Conservation (phyloP, 371 early-diverging fungal genomes). For the Lichtheimia hyalospora region DNA sequence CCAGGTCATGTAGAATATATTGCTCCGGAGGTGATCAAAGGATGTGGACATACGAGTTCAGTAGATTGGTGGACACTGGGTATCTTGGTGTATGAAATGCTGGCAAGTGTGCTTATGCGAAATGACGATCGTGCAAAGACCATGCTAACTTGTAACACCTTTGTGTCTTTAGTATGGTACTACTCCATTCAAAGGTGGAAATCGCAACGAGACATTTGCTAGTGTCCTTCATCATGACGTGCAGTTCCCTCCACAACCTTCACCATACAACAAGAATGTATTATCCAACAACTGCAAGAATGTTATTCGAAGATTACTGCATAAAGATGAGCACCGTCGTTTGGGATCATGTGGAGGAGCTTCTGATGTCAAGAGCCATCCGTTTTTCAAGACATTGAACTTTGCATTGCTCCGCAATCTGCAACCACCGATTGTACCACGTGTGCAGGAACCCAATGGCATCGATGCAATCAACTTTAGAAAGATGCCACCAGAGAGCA, state of each 20-base stretch:
- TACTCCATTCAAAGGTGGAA: conserved; percentile 92
- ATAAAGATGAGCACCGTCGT: conserved; percentile 84
- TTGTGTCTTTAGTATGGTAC: conserved; percentile 56
- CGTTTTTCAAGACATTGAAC: conserved; percentile 89
- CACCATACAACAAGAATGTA: conserved; percentile 22
- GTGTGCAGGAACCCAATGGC: conserved; percentile 51
- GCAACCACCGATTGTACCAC: conserved; percentile 91
- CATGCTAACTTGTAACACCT: background rate
- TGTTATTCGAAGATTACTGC: conserved; percentile 80
- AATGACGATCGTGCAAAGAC: conserved; percentile 10
- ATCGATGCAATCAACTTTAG: conserved; percentile 73
- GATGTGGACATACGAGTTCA: conserved; percentile 88
- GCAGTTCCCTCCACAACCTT: conserved; percentile 40
- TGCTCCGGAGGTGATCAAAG: conserved; percentile 93
- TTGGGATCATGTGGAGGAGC: conserved; percentile 91
- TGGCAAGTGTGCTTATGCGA: conserved; percentile 70
- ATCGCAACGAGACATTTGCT: conserved; percentile 81
- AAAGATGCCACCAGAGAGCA: conserved; percentile 61
- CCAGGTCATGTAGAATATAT: conserved; percentile 90
- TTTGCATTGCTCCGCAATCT: conserved; percentile 91
- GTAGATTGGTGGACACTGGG: conserved; percentile 99
- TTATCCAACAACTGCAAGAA: conserved; percentile 63
- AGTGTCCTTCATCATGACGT: conserved; percentile 9
- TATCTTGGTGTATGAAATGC: conserved; percentile 97
- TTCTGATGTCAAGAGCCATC: conserved; percentile 90